Evolutionary conservation across 2,329 filamentous ascomycete genomes (phyloP).

Genomic region (Alternaria rosae): DNA sequence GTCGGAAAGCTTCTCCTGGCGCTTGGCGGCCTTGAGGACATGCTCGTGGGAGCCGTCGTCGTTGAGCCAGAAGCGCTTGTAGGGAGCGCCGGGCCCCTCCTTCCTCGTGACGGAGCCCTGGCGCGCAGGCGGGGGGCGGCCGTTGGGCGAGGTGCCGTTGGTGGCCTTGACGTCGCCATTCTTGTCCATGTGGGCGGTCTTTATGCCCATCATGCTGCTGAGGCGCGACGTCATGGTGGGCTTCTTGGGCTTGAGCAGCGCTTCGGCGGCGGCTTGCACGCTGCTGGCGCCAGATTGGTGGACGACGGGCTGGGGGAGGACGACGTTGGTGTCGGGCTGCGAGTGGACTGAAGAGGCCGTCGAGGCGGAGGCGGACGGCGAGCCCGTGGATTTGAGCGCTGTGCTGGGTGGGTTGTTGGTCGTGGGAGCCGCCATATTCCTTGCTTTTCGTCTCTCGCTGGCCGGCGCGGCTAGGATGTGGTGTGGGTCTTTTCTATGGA

Average conservation of each 20-base stretch:
- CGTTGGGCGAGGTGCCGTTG: conserved; percentile 36
- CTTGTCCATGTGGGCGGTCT: conserved; percentile 34
- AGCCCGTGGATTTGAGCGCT: conserved; percentile 37
- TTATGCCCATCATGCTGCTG: conserved; percentile 51
- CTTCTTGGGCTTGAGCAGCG: conserved; percentile 47
- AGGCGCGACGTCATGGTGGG: conserved; percentile 54
- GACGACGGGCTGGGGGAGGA: conserved; percentile 37
- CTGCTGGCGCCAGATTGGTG: conserved; percentile 37
- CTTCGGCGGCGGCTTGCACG: conserved; percentile 43
- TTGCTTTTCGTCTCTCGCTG: conserved; percentile 15
- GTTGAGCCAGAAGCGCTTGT: conserved; percentile 63
- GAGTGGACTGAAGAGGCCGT: conserved; percentile 50
- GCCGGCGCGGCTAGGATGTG: conserved; percentile 20
- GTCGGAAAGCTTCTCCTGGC: conserved; percentile 93
- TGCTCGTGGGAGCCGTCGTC: conserved; percentile 82
- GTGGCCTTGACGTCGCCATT: conserved; percentile 38
- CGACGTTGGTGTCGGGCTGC: conserved; percentile 41
- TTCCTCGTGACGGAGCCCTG: conserved; percentile 44
- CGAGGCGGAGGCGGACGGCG: conserved; percentile 45
- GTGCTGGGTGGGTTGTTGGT: conserved; percentile 36
- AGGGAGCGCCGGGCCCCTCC: conserved; percentile 33
- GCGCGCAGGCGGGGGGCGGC: conserved; percentile 40
- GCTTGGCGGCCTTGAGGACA: conserved; percentile 84
- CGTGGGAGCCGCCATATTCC: conserved; percentile 45
- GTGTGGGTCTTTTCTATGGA: conserved; percentile 17